Conservation (phyloP, 2,329 filamentous ascomycete genomes). For the Colletotrichum caudatum region DNA sequence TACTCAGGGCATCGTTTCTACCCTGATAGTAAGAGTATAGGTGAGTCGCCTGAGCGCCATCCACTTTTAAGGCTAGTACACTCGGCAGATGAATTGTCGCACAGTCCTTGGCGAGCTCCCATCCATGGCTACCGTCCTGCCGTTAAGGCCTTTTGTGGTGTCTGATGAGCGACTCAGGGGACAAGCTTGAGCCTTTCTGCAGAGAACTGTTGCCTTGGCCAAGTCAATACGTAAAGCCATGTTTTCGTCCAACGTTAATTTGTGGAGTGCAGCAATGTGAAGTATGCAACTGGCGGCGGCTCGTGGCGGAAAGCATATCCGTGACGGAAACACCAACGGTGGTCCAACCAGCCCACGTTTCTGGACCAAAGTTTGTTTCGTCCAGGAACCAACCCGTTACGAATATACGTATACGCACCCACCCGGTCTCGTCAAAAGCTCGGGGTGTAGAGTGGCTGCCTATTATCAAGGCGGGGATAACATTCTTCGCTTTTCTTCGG, state of each 20-base stretch:
- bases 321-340: background rate
- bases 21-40: too few species aligned
- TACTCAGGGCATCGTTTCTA: too few species aligned
- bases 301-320: background rate
- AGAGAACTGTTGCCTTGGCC: background rate
- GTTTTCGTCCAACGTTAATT: background rate
- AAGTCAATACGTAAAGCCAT: background rate
- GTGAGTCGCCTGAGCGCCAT: too few species aligned
- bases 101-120: too few species aligned
- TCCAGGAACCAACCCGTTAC: too few species aligned
- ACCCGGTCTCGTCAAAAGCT: background rate
- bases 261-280: background rate
- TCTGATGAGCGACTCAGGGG: constrained; percentile 2
- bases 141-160: too few species aligned
- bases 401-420: too few species aligned
- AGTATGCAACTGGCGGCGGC: background rate
- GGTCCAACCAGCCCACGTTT: background rate
- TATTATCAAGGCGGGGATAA: background rate
- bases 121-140: too few species aligned
- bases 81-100: too few species aligned
- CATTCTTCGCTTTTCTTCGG: background rate
- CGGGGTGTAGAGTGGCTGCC: background rate
- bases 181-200: background rate
- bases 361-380: background rate
- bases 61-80: too few species aligned